These are phyloP conservation scores for Omphalotus guepiniiformis DNA, from an alignment of 768 basidiomycete genomes.

Conservation along the genomic window DNA sequence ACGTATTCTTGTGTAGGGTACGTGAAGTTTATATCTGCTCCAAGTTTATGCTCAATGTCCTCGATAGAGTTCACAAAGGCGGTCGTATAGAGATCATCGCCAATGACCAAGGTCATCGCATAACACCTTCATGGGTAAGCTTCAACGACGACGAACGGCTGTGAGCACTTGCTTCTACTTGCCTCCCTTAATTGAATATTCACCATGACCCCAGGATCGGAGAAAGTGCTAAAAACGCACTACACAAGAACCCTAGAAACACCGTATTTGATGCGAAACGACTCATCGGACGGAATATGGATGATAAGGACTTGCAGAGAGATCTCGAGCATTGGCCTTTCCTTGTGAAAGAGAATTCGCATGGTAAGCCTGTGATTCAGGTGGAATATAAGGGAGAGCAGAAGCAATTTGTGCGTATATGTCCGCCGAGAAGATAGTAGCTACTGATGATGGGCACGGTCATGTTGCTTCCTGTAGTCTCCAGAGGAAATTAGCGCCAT, in stretches of 20 bases:
- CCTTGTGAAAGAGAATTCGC: conserved; percentile 23
- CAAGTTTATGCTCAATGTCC: not conserved
- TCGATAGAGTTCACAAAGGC: conserved; percentile 31
- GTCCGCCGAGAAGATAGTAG: conserved; percentile 25
- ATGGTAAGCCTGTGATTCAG: conserved; percentile 45
- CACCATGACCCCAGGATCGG: conserved; percentile 29
- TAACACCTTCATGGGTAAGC: conserved; percentile 59
- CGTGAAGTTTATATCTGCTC: not conserved
- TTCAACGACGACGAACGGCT: conserved; percentile 59
- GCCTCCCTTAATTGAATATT: not conserved
- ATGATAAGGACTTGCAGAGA: conserved; percentile 38
- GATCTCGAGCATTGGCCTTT: conserved; percentile 44
- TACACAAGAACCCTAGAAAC: conserved; percentile 39
- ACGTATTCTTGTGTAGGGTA: conserved; percentile 8
- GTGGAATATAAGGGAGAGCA: conserved; percentile 43
- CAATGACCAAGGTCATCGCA: conserved; percentile 57
- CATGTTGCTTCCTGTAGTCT: conserved; percentile 54
- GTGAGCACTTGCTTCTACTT: conserved; percentile 15
- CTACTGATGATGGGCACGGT: conserved; percentile 41
- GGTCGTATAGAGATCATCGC: conserved; percentile 61
- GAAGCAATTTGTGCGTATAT: conserved; percentile 40
- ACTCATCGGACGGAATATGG: conserved; percentile 42
- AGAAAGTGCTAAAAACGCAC: conserved; percentile 38
- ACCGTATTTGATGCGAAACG: conserved; percentile 56
- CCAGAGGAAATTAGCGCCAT: conserved; percentile 95